Base-by-base conservation (phyloP, 352 stramenopile genomes). In the Vaucheria bursata region DNA sequence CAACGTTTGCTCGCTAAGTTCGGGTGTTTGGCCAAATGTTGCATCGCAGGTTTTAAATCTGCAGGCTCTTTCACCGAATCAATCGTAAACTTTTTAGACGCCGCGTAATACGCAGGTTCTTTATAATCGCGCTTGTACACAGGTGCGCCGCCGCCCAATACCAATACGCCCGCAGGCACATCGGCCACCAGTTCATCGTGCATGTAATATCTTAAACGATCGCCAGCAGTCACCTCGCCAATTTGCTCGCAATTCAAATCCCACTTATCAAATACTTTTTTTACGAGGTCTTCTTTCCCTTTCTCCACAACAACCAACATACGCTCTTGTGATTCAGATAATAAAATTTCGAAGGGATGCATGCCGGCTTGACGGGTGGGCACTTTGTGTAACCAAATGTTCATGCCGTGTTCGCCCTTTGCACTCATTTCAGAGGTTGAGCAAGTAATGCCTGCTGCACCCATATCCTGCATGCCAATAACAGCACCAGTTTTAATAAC, bases 181-280 rank as follows among this genome's bases (percentile, higher is more conserved):
- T 59, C 45, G 25, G 45, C 45, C 18, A 59, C 45, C 45, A 59
- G 25, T 59, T 59, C 45, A 59, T 59, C 25, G 45, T 59, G 45
- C 45, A 59, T 59, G 25, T 59, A 59, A 25, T 59, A 59, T 59
- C 25, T 18, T 18, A 59, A 18, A 59, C 45, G 45, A 18, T 18
- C 45, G 25, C 12, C 25, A 59, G 18, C 45, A 59, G 45, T 59
- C 25, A 59, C 45, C 45, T 59, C 45, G 25, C 45, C 45, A 59
- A 59, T 59, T 59, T 59, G 45, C 12, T 18, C 45, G 25, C 25
- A 59, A 25, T 18, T 59, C 25, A 59, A 59, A 59, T 59, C 45
- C 45, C 45, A 59, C 25, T 59, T 59, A 18, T 59, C 45, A 59
- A 59, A 59, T 59, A 59, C 25, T 59, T 59, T 18, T 59, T 59